Evolutionary conservation across 1,139 yeast genomes (phyloP).

Genomic region (Nadsonia starkeyi-henricii): DNA sequence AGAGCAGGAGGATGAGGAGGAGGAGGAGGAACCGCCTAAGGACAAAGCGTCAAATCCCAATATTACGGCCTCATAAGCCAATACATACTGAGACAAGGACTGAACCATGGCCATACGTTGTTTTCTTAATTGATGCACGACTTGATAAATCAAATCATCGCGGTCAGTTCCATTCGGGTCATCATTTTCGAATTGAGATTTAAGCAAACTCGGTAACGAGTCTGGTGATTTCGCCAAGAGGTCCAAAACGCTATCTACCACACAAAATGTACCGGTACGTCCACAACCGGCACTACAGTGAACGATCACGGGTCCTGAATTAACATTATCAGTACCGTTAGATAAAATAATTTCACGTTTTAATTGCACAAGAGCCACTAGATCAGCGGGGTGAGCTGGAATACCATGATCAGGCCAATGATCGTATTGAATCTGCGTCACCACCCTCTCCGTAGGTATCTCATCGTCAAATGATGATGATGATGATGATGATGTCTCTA

Average conservation of each 20-base stretch:
- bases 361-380: conserved; percentile 2
- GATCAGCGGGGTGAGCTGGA: conserved; percentile 3
- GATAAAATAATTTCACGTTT: conserved; percentile 16
- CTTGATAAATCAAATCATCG: conserved; percentile 30
- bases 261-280: conserved; percentile 74
- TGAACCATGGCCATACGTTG: conserved; percentile 81
- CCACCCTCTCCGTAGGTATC: conserved; percentile 10
- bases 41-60: too few species aligned
- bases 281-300: conserved; percentile 94
- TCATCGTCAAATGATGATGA: too few species aligned
- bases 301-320: conserved; percentile 34
- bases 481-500: background rate
- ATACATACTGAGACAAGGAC: conserved; percentile 55
- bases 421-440: conserved; percentile 56
- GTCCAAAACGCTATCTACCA: conserved; percentile 53
- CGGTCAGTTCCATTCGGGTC: too few species aligned
- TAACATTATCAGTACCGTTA: conserved; percentile 3
- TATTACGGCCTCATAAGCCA: conserved; percentile 49
- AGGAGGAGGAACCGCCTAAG: too few species aligned
- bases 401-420: conserved; percentile 73
- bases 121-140: conserved; percentile 48
- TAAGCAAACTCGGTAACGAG: background rate
- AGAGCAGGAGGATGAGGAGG: too few species aligned
- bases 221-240: conserved; percentile 14
- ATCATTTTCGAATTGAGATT: conserved; percentile 25